A percentile compares a stretch with the other conserved stretches of the same genome.
These are phyloP conservation scores for Albugo laibachii DNA, from an alignment of 352 stramenopile species.

Conservation along the genomic window DNA sequence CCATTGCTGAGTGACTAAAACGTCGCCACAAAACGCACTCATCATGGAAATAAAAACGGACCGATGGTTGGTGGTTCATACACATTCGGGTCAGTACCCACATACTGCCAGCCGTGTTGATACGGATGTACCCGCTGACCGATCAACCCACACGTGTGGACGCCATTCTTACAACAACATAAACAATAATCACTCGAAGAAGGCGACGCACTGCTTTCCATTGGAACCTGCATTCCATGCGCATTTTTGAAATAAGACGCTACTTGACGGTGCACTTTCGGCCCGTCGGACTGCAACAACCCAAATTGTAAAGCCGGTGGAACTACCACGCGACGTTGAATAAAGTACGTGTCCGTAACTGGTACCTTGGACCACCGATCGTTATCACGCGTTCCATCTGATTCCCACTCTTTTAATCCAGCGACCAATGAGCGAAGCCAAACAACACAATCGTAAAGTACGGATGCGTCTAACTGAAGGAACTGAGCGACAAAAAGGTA, in stretches of 20 bases:
- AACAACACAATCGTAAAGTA: slow-evolving; percentile 67
- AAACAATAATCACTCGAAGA: slow-evolving; percentile 53
- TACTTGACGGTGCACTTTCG: no score
- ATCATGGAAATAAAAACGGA: no score
- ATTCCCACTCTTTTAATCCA: slow-evolving; percentile 26
- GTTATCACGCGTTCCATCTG: slow-evolving; percentile 20
- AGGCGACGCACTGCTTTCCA: slow-evolving; percentile 11
- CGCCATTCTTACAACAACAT: slow-evolving; percentile 31
- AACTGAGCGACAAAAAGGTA: slow-evolving; percentile 69
- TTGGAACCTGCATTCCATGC: background rate
- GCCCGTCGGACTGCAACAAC: no score
- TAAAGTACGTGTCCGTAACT: slow-evolving; percentile 41
- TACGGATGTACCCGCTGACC: slow-evolving; percentile 57
- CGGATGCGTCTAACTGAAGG: slow-evolving; percentile 45
- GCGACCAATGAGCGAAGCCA: slow-evolving; percentile 46
- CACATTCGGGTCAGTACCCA: slow-evolving; percentile 5
- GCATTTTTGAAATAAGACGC: background rate
- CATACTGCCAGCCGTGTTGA: slow-evolving; percentile 64
- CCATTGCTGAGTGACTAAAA: no score
- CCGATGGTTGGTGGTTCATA: no score
- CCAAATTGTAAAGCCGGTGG: slow-evolving; percentile 16
- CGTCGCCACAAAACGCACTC: no score
- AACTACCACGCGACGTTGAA: slow-evolving; percentile 41
- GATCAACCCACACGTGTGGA: slow-evolving; percentile 20
- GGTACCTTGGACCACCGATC: slow-evolving; percentile 55